Percentiles rank a stretch among this genome's conserved stretches.
These are phyloP conservation scores for Ustanciosporium gigantosporum DNA, from an alignment of 1,284 basidiomycete genomes.

Conservation along the genomic window DNA sequence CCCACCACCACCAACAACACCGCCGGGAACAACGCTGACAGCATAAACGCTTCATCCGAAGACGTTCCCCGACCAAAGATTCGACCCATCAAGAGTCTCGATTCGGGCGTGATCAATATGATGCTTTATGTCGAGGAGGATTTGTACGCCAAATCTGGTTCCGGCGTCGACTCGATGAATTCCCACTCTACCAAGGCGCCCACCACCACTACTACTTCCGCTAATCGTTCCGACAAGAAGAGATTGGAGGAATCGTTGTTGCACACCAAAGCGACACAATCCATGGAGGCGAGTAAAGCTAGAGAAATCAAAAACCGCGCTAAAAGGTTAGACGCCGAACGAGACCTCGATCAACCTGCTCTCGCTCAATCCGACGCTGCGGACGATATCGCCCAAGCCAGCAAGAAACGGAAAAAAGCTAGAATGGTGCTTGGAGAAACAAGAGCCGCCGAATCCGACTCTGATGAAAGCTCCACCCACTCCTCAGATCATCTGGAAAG, in stretches of 20 bases:
- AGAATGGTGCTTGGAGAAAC: conserved; percentile 38
- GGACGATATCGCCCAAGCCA: conserved; percentile 13
- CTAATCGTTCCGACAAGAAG: too few species aligned
- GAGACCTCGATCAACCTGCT: conserved; percentile 32
- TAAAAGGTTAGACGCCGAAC: conserved; percentile 20
- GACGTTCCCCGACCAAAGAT: conserved; percentile 8
- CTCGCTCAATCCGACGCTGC: conserved; percentile 11
- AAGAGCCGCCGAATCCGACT: conserved; percentile 17
- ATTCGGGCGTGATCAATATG: conserved; percentile 36
- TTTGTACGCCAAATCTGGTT: conserved; percentile 24
- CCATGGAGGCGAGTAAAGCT: conserved; percentile 6
- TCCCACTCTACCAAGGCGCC: background rate
- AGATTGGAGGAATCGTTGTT: conserved; percentile 14
- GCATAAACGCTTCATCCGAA: background rate
- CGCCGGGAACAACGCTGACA: background rate
- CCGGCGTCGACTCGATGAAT: background rate
- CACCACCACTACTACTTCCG: background rate
- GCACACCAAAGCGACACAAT: conserved; percentile 20
- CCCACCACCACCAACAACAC: too few species aligned
- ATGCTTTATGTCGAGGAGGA: conserved; percentile 44
- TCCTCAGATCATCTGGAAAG: conserved; percentile 18
- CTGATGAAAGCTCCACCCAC: conserved; percentile 3
- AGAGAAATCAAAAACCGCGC: conserved; percentile 26
- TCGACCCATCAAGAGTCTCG: conserved; percentile 39
- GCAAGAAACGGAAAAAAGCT: conserved; percentile 24